Conservation (phyloP, 768 basidiomycete species). For the Exsudoporus frostii region DNA sequence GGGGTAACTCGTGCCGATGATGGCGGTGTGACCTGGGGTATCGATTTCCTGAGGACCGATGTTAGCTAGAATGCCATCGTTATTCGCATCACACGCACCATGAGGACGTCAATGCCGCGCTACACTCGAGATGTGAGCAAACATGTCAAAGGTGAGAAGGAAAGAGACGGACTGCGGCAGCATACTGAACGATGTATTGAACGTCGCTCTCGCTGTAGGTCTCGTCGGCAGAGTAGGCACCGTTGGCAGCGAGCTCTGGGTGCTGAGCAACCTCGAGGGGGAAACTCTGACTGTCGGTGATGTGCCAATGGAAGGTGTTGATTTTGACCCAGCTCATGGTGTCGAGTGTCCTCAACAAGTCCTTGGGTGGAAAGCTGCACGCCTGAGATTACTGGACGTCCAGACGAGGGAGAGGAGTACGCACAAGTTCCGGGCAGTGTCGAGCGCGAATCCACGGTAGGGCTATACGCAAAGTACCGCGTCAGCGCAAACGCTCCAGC, state of each 20-base stretch:
- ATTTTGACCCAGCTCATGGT: conserved; percentile 55
- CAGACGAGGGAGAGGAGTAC: not conserved
- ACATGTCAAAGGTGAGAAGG: not conserved
- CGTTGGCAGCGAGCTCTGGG: conserved; percentile 55
- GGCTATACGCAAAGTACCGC: conserved; percentile 21
- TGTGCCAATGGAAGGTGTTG: conserved; percentile 83
- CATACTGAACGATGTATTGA: conserved; percentile 59
- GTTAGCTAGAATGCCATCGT: not conserved
- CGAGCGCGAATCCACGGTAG: conserved; percentile 42
- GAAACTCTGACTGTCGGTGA: conserved; percentile 79
- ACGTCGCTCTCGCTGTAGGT: conserved; percentile 59
- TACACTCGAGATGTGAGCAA: conserved; percentile 20
- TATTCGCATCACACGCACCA: conserved; percentile 31
- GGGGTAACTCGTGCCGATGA: conserved; percentile 62
- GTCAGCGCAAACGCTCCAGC: too few species aligned
- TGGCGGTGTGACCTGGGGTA: conserved; percentile 77
- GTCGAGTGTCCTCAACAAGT: conserved; percentile 44
- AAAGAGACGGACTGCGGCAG: conserved; percentile 55
- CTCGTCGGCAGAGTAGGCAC: conserved; percentile 59
- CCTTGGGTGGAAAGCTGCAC: conserved; percentile 36
- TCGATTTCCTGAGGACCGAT: conserved; percentile 62
- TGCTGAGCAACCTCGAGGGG: conserved; percentile 63
- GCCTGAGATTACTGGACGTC: not conserved
- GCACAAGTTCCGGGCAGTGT: conserved; percentile 45
- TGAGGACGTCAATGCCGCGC: conserved; percentile 71